Conservation (phyloP, 768 basidiomycete genomes). For the Baorangia bicolor region DNA sequence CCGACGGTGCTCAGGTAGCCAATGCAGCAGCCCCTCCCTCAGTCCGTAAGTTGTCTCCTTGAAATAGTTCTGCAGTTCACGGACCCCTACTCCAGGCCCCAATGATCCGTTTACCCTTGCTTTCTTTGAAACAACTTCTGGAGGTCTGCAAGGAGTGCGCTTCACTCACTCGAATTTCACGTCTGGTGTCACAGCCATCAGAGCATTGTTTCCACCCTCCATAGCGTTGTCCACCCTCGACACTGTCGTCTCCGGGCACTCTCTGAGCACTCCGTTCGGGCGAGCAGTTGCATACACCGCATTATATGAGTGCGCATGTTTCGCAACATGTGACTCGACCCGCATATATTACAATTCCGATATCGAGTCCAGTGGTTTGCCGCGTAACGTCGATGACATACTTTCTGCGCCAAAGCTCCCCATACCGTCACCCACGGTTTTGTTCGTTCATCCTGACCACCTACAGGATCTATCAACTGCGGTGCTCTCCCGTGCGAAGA, state of each 20-base stretch:
- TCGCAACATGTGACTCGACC: conserved; percentile 62
- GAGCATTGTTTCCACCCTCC: conserved; percentile 72
- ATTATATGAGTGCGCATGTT: conserved; percentile 71
- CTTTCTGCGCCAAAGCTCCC: conserved; percentile 47
- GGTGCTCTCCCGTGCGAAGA: conserved; percentile 55
- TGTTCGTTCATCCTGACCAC: conserved; percentile 72
- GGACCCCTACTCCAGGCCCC: conserved; percentile 26
- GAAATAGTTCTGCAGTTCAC: neutral
- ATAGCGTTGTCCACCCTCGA: conserved; percentile 69
- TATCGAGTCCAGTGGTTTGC: neutral
- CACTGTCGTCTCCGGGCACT: conserved; percentile 72
- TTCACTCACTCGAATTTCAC: conserved; percentile 85
- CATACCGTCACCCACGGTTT: conserved; percentile 72
- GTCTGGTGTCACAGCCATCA: conserved; percentile 81
- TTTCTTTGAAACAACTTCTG: conserved; percentile 54
- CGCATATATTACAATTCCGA: conserved; percentile 44
- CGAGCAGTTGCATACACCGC: conserved; percentile 78
- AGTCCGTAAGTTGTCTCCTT: conserved; percentile 47
- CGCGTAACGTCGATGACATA: conserved; percentile 46
- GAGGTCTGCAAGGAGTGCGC: conserved; percentile 58
- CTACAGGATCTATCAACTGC: conserved; percentile 51
- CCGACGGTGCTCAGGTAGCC: conserved; percentile 52
- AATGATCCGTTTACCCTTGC: conserved; percentile 66
- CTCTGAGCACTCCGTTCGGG: conserved; percentile 75
- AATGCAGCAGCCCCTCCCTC: conserved; percentile 43